Evolutionary conservation across 2,329 filamentous ascomycete genomes (phyloP).

Genomic region (Pseudogymnoascus sp.): DNA sequence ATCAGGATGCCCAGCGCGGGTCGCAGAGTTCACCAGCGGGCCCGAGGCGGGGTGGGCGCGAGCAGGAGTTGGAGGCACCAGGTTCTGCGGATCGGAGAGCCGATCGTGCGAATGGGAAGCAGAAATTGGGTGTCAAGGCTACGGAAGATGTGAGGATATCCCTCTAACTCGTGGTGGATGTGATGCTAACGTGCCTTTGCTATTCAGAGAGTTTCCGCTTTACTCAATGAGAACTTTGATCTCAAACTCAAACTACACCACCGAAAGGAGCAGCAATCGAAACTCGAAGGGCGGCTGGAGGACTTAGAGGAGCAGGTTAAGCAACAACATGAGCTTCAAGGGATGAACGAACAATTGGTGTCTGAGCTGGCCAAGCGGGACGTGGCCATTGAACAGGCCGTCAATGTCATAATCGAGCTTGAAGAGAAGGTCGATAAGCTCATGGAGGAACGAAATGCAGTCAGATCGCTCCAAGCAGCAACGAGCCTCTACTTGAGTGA

Average conservation of each 20-base stretch:
- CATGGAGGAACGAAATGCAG: slow-evolving; percentile 44
- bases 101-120: slow-evolving; percentile 29
- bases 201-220: slow-evolving; percentile 50
- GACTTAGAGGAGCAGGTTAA: slow-evolving; percentile 37
- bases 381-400: slow-evolving; percentile 61
- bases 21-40: slow-evolving; percentile 26
- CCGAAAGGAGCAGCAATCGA: slow-evolving; percentile 53
- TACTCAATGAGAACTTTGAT: slow-evolving; percentile 71
- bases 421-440: slow-evolving; percentile 51
- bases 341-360: slow-evolving; percentile 50
- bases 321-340: slow-evolving; percentile 41
- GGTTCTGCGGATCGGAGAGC: slow-evolving; percentile 22
- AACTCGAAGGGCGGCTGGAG: slow-evolving; percentile 50
- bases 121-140: slow-evolving; percentile 54
- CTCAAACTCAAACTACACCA: slow-evolving; percentile 66
- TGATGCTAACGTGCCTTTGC: slow-evolving; percentile 9
- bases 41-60: slow-evolving; percentile 16
- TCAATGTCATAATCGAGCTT: slow-evolving; percentile 57
- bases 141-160: slow-evolving; percentile 50
- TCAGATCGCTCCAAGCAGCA: slow-evolving; percentile 39
- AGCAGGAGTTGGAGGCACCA: slow-evolving; percentile 24
- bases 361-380: slow-evolving; percentile 58
- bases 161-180: slow-evolving; percentile 10
- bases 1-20: slow-evolving; percentile 15
- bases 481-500: slow-evolving; percentile 19